Conservation (phyloP, 306 rosid species). For the Begonia loranthoides region DNA sequence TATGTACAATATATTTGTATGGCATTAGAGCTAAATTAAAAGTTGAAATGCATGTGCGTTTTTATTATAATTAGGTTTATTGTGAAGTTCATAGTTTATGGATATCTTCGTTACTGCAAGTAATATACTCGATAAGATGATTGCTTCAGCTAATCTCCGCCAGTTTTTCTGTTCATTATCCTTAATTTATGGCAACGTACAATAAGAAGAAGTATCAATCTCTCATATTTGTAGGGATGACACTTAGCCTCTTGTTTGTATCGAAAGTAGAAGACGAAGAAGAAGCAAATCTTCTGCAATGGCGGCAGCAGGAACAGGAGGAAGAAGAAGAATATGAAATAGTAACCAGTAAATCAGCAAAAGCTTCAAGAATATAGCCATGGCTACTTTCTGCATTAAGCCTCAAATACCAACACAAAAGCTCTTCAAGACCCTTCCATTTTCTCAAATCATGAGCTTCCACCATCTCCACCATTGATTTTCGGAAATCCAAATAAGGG, state of each 20-base stretch:
- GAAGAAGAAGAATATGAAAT: constrained; percentile 2
- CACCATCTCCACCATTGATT: constrained; percentile 74
- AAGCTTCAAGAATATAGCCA: constrained; percentile 37
- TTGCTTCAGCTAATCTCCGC: too few relatives aligned
- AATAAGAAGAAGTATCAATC: neutral
- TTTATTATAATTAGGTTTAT: too few relatives aligned
- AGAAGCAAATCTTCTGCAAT: neutral
- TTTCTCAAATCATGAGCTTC: constrained; percentile 36
- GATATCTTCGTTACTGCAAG: too few relatives aligned
- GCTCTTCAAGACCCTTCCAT: constrained; percentile 62
- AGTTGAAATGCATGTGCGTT: too few relatives aligned
- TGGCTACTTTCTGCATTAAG: constrained; percentile 35
- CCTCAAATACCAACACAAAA: constrained; percentile 45
- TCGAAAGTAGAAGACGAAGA: neutral
- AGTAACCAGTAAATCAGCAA: constrained; percentile 47
- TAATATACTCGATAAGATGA: too few relatives aligned
- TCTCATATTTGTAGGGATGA: neutral
- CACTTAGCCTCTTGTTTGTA: neutral
- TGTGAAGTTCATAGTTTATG: too few relatives aligned
- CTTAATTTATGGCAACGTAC: too few relatives aligned
- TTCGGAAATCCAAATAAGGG: constrained; percentile 49
- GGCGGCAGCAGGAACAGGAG: neutral
- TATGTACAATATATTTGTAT: too few relatives aligned
- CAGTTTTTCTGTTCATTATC: too few relatives aligned
- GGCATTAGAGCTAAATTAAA: too few relatives aligned